Evolutionary conservation across 2,329 filamentous ascomycete genomes (phyloP).

Genomic region (Aotearoamyces nothofagi): DNA sequence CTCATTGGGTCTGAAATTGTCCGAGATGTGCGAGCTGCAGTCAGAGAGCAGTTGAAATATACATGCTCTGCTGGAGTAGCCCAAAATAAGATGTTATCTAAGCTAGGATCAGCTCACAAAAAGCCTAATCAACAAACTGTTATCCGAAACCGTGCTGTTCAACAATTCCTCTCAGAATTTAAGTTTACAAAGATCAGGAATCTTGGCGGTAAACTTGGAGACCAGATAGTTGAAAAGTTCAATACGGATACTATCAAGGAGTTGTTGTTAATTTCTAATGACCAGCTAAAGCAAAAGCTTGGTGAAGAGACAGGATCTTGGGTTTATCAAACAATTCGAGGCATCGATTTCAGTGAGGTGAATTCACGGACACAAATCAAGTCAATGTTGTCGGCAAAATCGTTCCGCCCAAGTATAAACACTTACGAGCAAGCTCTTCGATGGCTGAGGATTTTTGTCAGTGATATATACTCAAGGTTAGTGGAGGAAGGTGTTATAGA

Average conservation of each 20-base stretch:
- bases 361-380: constrained; percentile 88
- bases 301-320: constrained; percentile 75
- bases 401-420: constrained; percentile 74
- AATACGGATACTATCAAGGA: constrained; percentile 67
- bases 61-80: constrained; percentile 87
- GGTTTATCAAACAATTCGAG: constrained; percentile 74
- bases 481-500: constrained; percentile 84
- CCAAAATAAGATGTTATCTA: constrained; percentile 88
- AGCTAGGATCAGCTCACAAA: constrained; percentile 78
- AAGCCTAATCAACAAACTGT: constrained; percentile 93
- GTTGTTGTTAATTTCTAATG: constrained; percentile 54
- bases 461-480: constrained; percentile 79
- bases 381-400: constrained; percentile 93
- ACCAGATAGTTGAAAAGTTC: constrained; percentile 70
- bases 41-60: constrained; percentile 62
- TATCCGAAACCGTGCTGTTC: constrained; percentile 71
- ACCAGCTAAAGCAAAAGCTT: constrained; percentile 62
- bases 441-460: constrained; percentile 84
- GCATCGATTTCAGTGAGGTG: constrained; percentile 76
- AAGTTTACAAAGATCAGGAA: constrained; percentile 94
- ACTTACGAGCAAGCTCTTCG: constrained; percentile 61
- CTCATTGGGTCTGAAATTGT: constrained; percentile 76
- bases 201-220: constrained; percentile 87
- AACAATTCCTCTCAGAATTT: constrained; percentile 66
- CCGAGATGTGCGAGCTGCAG: constrained; percentile 51